A percentile compares a stretch with the other conserved stretches of the same genome.
Conservation (phyloP, 2,329 filamentous ascomycete genomes). For the Ceratocystis colombiana region DNA sequence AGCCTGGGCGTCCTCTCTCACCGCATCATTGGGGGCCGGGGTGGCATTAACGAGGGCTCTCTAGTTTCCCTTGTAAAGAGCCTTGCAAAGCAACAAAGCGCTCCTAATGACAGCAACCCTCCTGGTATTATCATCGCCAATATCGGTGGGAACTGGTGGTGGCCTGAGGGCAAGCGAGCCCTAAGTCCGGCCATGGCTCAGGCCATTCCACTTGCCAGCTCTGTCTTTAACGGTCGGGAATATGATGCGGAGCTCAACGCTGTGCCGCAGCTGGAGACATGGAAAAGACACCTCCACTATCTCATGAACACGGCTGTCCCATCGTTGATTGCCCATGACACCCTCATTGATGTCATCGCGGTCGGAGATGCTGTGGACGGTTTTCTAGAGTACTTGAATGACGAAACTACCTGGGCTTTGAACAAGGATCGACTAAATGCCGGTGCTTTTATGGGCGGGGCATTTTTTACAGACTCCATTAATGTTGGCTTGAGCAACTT, state of each 20-base stretch:
- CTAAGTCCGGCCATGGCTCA: constrained; percentile 51
- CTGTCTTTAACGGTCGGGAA: constrained; percentile 47
- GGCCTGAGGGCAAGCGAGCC: constrained; percentile 49
- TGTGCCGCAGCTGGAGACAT: constrained; percentile 15
- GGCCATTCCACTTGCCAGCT: constrained; percentile 50
- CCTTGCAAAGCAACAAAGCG: constrained; percentile 33
- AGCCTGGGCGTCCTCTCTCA: constrained; percentile 68
- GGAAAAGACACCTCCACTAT: constrained; percentile 47
- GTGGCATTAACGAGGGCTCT: constrained; percentile 61
- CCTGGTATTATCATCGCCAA: constrained; percentile 68
- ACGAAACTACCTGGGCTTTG: constrained; percentile 41
- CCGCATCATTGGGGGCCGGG: constrained; percentile 51
- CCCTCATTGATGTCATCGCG: constrained; percentile 59
- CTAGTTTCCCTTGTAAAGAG: constrained; percentile 51
- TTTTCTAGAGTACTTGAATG: constrained; percentile 48
- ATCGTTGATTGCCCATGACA: constrained; percentile 38
- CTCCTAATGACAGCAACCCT: constrained; percentile 32
- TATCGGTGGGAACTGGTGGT: constrained; percentile 67
- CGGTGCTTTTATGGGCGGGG: constrained; percentile 43
- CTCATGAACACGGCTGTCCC: constrained; percentile 56
- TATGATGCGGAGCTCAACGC: constrained; percentile 38
- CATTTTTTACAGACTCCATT: constrained; percentile 35
- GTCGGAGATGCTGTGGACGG: constrained; percentile 54
- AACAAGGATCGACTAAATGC: constrained; percentile 39
- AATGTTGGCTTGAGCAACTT: constrained; percentile 42